Evolutionary conservation across 2,329 filamentous ascomycete species (phyloP), one percentile per base, ranked within the genome.

Genomic region (Epichloe hybrida): DNA sequence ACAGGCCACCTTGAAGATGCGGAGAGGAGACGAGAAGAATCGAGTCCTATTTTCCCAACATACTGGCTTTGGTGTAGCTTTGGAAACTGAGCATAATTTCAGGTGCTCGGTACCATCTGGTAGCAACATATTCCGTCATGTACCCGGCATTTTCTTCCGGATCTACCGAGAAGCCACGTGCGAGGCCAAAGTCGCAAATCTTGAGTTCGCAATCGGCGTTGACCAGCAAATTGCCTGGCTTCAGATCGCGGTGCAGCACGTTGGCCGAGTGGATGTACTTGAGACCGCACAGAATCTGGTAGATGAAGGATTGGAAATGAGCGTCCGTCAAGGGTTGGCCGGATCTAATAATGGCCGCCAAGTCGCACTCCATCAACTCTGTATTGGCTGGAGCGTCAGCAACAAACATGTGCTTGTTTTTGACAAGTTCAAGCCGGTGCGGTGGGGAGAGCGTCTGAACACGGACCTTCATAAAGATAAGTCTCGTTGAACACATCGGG

Each of bases 51-150:
- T 37, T 21, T 20, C 3, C 21, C 37, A 8, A 91, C 90, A 52
- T 81, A 97, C 93, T 98, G 60, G 93, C 93, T 88, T 98, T 98
- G 62, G 93, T 98, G 71, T 98, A 98, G 74, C 89, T 96, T 71
- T 97, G 91, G 80, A 98, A 98, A 74, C 89, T 96, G 69, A 98
- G 74, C 93, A 98, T 98, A 61, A 98, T 98, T 70, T 98, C 93
- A 5, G 93, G 93, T 3, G 93, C 93, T 71, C 78, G 76, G 63
- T 81, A 98, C 93, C 93, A 98, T 73, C 93, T 80, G 49, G 93
- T 98, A 48, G 93, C 93, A 51, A 98, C 93, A 64, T 98, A 98
- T 71, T 98, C 93, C 11, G 93, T 98, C 93, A 98, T 97, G 71
- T 97, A 98, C 21, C 93, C 93, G 17, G 93, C 93, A 66, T 97